Conservation (phyloP, 2,329 filamentous ascomycete species). For the Penicillium rolfsii region DNA sequence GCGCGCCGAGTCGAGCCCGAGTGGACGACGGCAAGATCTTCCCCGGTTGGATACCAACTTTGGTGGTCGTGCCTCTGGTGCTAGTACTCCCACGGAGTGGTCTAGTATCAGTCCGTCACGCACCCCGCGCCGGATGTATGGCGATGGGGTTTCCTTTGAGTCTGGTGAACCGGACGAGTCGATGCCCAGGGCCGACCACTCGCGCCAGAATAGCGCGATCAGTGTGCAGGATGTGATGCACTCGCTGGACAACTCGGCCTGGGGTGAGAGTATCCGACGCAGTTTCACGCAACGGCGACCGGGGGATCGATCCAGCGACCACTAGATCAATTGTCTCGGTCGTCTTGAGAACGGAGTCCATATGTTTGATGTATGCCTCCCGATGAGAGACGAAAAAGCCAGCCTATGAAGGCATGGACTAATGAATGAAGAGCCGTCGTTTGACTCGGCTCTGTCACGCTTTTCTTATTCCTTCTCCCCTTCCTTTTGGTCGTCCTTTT, state of each 20-base stretch:
- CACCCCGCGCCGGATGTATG: conserved; percentile 37
- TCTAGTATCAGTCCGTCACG: conserved; percentile 58
- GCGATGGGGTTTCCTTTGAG: conserved; percentile 40
- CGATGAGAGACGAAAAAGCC: neutral
- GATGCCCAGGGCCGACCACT: conserved; percentile 43
- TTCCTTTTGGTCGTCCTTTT: neutral
- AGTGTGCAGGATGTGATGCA: conserved; percentile 78
- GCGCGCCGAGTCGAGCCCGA: conserved; percentile 36
- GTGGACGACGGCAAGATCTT: conserved; percentile 38
- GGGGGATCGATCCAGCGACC: conserved; percentile 26
- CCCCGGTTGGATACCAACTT: conserved; percentile 53
- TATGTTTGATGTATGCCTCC: neutral
- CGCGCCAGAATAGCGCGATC: conserved; percentile 68
- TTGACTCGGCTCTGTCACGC: neutral
- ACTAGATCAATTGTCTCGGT: neutral
- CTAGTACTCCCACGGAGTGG: conserved; percentile 48
- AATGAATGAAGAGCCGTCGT: neutral
- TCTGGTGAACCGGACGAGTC: conserved; percentile 27
- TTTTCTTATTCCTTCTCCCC: conserved; percentile 16
- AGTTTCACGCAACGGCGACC: conserved; percentile 73
- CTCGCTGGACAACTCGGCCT: conserved; percentile 84
- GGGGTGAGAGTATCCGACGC: conserved; percentile 88
- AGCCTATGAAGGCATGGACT: conserved; percentile 1
- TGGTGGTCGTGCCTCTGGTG: conserved; percentile 43
- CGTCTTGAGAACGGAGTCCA: neutral